These are phyloP conservation scores for Coelastrella sp. DNA, from an alignment of 139 green algal genomes.

Conservation along the genomic window DNA sequence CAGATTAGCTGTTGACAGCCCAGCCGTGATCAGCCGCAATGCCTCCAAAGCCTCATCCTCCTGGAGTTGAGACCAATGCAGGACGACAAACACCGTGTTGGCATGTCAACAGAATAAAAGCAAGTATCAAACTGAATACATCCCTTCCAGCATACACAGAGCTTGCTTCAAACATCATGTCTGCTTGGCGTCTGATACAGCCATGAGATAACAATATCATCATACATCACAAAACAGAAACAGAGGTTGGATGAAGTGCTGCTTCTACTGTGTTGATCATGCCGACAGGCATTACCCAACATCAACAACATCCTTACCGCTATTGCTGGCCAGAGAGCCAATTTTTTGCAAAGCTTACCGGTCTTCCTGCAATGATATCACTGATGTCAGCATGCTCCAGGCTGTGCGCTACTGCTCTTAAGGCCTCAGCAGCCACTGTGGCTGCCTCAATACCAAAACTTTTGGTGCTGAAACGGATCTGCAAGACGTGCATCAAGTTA, in stretches of 20 bases:
- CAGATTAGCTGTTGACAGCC: slow-evolving; percentile 66
- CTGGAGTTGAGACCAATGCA: too few relatives aligned
- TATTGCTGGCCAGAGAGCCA: too few relatives aligned
- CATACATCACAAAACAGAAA: too few relatives aligned
- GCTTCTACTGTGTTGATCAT: neutral
- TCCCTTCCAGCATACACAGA: too few relatives aligned
- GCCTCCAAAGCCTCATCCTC: slow-evolving; percentile 88
- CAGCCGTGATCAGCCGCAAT: slow-evolving; percentile 77
- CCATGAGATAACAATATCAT: too few relatives aligned
- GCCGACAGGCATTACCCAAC: too few relatives aligned
- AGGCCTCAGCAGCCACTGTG: slow-evolving; percentile 77
- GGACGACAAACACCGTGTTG: too few relatives aligned
- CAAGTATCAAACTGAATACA: too few relatives aligned
- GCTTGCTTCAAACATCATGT: too few relatives aligned
- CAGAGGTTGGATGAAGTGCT: neutral
- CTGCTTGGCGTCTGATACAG: too few relatives aligned
- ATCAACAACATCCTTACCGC: too few relatives aligned
- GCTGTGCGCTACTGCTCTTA: slow-evolving; percentile 65
- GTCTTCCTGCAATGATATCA: slow-evolving; percentile 91
- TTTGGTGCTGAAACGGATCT: slow-evolving; percentile 91
- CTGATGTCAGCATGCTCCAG: slow-evolving; percentile 86
- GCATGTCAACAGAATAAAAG: too few relatives aligned
- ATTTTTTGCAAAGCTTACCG: slow-evolving; percentile 61
- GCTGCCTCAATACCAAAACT: slow-evolving; percentile 88
- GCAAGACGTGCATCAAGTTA: neutral